phyloP scores from a whole-genome alignment of 2,329 filamentous ascomycete genomes.

The Arthrobotrys sphaeroides region DNA sequence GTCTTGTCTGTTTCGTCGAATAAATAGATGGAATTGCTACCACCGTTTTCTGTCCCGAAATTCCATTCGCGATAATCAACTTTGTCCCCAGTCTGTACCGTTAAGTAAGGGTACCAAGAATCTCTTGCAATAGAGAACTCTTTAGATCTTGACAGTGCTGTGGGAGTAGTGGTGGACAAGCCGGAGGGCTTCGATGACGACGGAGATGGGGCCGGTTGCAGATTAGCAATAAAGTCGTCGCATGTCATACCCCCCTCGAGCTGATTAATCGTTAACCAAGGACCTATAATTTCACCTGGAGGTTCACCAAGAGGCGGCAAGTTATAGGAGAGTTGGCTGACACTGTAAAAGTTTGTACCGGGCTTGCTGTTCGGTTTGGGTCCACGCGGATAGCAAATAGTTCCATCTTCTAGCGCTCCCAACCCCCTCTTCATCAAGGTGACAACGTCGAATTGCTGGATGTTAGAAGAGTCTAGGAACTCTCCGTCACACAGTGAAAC shows the following conservation, averaged over 20 bases:
- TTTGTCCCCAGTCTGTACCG: too few relatives aligned
- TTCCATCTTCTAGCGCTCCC: too few relatives aligned
- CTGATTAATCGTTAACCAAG: background rate
- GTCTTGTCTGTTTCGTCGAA: background rate
- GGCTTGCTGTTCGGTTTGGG: background rate
- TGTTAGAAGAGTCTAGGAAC: too few relatives aligned
- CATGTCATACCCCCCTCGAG: background rate
- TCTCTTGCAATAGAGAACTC: too few relatives aligned
- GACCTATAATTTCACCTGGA: background rate
- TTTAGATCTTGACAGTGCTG: background rate
- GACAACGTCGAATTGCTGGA: too few relatives aligned
- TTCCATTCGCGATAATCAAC: background rate
- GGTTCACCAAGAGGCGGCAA: too few relatives aligned
- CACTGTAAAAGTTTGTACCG: background rate
- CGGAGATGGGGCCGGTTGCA: background rate
- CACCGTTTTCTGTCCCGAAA: background rate
- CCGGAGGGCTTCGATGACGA: background rate
- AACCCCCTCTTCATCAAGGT: too few relatives aligned
- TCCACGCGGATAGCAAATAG: too few relatives aligned
- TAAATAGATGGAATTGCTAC: background rate
- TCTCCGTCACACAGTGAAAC: background rate
- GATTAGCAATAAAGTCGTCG: background rate
- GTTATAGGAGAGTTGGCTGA: background rate
- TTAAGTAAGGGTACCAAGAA: too few relatives aligned
- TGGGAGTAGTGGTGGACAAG: background rate